Conservation (phyloP, 2,329 filamentous ascomycete species). For the Chaetomium olivaceum region DNA sequence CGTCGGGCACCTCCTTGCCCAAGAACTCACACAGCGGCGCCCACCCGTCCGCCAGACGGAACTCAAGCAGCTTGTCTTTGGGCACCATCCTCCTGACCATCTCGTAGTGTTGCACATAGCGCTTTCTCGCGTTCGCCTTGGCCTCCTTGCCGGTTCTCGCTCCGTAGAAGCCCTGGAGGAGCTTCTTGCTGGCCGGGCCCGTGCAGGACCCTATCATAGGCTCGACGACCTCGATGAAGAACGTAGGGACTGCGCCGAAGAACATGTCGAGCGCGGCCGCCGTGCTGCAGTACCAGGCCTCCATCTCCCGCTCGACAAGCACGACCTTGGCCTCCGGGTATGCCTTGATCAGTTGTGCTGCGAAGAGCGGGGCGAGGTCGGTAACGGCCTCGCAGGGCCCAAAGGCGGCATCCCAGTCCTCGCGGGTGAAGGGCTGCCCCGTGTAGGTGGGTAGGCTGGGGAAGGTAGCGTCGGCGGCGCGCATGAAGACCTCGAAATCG, state of each 20-base stretch:
- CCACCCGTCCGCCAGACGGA: conserved; percentile 44
- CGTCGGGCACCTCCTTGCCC: conserved; percentile 38
- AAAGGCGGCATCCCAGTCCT: conserved; percentile 30
- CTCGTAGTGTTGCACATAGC: conserved; percentile 32
- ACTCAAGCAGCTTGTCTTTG: conserved; percentile 41
- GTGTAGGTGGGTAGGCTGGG: not conserved
- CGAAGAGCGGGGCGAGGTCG: conserved; percentile 37
- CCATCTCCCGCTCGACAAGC: conserved; percentile 40
- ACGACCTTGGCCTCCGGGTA: conserved; percentile 31
- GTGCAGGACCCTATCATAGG: not conserved
- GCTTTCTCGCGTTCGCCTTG: not conserved
- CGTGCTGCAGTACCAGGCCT: conserved; percentile 43
- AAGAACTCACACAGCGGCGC: conserved; percentile 45
- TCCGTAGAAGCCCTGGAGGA: not conserved
- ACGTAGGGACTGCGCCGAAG: not conserved
- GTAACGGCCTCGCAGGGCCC: conserved; percentile 31
- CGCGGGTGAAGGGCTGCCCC: not conserved
- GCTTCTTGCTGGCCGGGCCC: not conserved
- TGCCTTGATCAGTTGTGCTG: conserved; percentile 46
- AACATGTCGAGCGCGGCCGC: conserved; percentile 32
- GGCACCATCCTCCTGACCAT: conserved; percentile 41
- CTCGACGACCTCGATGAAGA: not conserved
- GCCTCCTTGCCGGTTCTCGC: not conserved
- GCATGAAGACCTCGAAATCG: conserved; percentile 23
- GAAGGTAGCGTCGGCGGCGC: conserved; percentile 20